Conservation (phyloP, 2,329 filamentous ascomycete genomes). For the Fusarium scirpi region DNA sequence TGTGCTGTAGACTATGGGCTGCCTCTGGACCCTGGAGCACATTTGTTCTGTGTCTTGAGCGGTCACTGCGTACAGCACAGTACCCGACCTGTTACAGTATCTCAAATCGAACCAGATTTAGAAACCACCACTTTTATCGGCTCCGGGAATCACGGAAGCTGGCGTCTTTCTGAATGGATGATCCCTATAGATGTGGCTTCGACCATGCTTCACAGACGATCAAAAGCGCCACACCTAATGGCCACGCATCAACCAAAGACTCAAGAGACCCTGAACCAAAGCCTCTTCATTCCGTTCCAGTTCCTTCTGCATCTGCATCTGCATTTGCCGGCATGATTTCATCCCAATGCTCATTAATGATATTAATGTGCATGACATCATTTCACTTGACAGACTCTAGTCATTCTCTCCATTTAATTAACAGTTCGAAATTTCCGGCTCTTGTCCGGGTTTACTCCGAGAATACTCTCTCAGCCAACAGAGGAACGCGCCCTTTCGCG, state of each 20-base stretch:
- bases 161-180: constrained; percentile 11
- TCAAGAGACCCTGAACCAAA: not conserved
- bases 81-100: not conserved
- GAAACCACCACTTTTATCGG: constrained; percentile 23
- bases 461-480: not conserved
- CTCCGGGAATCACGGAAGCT: constrained; percentile 37
- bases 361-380: constrained; percentile 27
- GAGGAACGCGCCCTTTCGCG: constrained; percentile 16
- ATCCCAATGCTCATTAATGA: not conserved
- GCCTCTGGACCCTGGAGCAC: not conserved
- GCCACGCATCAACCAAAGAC: not conserved
- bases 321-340: not conserved
- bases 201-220: constrained; percentile 10
- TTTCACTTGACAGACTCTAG: not conserved
- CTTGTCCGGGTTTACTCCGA: constrained; percentile 37
- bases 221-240: constrained; percentile 18
- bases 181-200: constrained; percentile 10
- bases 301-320: not conserved
- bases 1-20: not conserved
- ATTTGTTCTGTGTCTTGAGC: not conserved
- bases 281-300: not conserved
- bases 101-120: not conserved
- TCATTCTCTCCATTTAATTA: not conserved
- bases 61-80: not conserved
- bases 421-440: constrained; percentile 29